Conservation (phyloP, 2,329 filamentous ascomycete genomes). For the Colletotrichum orchidophilum region DNA sequence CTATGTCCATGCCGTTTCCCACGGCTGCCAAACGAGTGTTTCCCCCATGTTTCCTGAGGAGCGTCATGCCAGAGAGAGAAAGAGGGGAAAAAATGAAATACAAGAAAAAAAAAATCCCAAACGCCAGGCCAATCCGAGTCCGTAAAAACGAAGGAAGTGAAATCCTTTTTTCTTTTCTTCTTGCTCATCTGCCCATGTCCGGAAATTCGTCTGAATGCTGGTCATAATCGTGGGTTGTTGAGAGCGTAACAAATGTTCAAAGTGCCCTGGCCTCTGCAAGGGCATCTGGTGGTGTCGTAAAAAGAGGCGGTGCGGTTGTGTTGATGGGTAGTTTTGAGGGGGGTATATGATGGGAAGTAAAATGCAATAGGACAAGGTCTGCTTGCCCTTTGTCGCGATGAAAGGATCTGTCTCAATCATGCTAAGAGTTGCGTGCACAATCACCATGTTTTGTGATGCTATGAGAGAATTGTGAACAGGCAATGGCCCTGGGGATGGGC, state of each 20-base stretch:
- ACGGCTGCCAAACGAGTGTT: slow-evolving; percentile 26
- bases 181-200: slow-evolving; percentile 26
- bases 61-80: slow-evolving; percentile 11
- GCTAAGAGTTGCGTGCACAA: background rate
- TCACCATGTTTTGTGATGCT: background rate
- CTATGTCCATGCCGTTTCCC: slow-evolving; percentile 27
- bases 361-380: slow-evolving; percentile 16
- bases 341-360: slow-evolving; percentile 11
- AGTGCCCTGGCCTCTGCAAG: slow-evolving; percentile 19
- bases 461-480: background rate
- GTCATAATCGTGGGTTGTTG: slow-evolving; percentile 26
- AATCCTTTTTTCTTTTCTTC: slow-evolving; percentile 18
- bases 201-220: slow-evolving; percentile 26
- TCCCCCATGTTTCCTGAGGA: slow-evolving; percentile 14
- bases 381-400: background rate
- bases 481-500: background rate
- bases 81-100: background rate
- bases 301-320: slow-evolving; percentile 6
- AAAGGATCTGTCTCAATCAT: slow-evolving; percentile 2
- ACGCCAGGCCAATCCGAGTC: slow-evolving; percentile 18
- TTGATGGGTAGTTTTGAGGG: background rate
- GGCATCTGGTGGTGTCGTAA: slow-evolving; percentile 14
- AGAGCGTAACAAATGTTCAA: slow-evolving; percentile 12
- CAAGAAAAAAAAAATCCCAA: slow-evolving; percentile 7
- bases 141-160: slow-evolving; percentile 9